These are phyloP conservation scores for Amesomyces nigricolor DNA, from an alignment of 2,329 filamentous ascomycete genomes.

Conservation along the genomic window DNA sequence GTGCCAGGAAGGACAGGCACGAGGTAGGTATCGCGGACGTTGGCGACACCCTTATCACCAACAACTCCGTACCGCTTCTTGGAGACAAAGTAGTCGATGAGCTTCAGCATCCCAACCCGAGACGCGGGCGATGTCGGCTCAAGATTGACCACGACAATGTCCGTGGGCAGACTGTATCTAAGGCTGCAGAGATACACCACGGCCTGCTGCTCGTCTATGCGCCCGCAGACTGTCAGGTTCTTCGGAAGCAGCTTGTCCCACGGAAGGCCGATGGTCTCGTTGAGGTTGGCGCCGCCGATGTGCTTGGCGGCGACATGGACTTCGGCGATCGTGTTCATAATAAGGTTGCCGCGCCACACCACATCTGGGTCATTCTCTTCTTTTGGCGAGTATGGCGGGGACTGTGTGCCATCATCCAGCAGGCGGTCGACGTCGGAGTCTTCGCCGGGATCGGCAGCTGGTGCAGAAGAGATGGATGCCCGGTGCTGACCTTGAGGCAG, in stretches of 20 bases:
- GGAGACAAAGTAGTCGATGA: conserved; percentile 82
- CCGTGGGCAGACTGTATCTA: conserved; percentile 73
- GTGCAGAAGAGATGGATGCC: conserved; percentile 41
- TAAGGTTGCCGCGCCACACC: conserved; percentile 70
- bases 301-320: conserved; percentile 75
- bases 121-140: conserved; percentile 57
- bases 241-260: conserved; percentile 74
- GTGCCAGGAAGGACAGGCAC: conserved; percentile 74
- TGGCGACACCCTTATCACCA: conserved; percentile 64
- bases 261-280: conserved; percentile 43
- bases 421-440: conserved; percentile 89
- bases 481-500: conserved; percentile 40
- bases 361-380: conserved; percentile 64
- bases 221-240: conserved; percentile 64
- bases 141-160: conserved; percentile 75
- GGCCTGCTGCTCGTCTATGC: conserved; percentile 76
- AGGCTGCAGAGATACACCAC: conserved; percentile 88
- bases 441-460: conserved; percentile 55
- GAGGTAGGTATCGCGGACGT: conserved; percentile 86
- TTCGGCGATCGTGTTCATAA: conserved; percentile 71
- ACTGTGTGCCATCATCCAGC: conserved; percentile 74
- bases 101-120: conserved; percentile 59
- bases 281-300: conserved; percentile 77
- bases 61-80: conserved; percentile 85
- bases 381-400: conserved; percentile 73